A percentile compares a stretch with the other conserved stretches of the same genome.
phyloP scores from a whole-genome alignment of 257 asterid species.

The Parsonsia alboflavescens region DNA sequence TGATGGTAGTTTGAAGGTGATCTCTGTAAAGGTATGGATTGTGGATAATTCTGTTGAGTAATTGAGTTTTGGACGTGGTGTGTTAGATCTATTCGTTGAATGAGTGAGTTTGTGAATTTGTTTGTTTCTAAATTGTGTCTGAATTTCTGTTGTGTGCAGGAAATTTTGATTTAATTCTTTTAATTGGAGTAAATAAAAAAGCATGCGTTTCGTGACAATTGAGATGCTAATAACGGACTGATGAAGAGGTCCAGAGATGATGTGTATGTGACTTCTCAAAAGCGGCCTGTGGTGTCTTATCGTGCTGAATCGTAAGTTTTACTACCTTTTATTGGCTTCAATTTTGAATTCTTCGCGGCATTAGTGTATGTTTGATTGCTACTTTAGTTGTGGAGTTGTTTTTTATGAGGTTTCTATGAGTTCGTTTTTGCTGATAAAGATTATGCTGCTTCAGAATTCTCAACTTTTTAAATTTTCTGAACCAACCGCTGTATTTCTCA shows the following conservation, averaged over 20 bases:
- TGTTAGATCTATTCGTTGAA: slow-evolving; percentile 48
- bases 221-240: slow-evolving; percentile 17
- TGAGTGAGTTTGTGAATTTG: slow-evolving; percentile 27
- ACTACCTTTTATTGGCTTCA: not conserved
- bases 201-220: slow-evolving; percentile 29
- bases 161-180: slow-evolving; percentile 20
- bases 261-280: slow-evolving; percentile 43
- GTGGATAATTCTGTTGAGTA: slow-evolving; percentile 21
- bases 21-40: slow-evolving; percentile 40
- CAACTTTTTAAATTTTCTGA: not conserved
- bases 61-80: slow-evolving; percentile 30
- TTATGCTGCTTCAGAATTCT: not conserved
- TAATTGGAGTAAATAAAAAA: slow-evolving; percentile 42
- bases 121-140: slow-evolving; percentile 12
- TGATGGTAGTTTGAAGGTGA: slow-evolving; percentile 40
- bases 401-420: not conserved
- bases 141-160: slow-evolving; percentile 22
- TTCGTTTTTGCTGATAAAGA: not conserved
- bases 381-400: not conserved
- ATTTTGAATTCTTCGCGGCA: not conserved
- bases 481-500: not conserved
- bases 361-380: not conserved
- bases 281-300: slow-evolving; percentile 49
- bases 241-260: slow-evolving; percentile 81
- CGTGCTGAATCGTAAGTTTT: slow-evolving; percentile 21